A percentile compares a stretch with the other conserved stretches of the same genome.
Evolutionary conservation across 441 rosid genomes (phyloP).

Genomic region (Mallotus repandus): DNA sequence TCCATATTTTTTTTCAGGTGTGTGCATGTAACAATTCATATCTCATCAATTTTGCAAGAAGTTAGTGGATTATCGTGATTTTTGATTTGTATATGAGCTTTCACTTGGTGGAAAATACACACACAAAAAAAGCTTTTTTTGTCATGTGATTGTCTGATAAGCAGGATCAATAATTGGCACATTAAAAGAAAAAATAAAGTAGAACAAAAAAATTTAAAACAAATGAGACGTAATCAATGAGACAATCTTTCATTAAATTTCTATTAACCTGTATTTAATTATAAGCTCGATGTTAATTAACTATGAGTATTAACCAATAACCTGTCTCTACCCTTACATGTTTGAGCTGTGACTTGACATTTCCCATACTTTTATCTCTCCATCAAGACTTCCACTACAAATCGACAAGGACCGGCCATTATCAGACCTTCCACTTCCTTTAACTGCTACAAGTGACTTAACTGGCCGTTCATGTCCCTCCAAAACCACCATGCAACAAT

Average conservation of each 20-base stretch:
- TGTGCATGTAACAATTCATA: background rate
- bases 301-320: background rate
- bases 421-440: background rate
- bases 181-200: background rate
- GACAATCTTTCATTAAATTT: too few species aligned
- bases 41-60: background rate
- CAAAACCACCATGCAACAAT: conserved; percentile 30
- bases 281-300: too few species aligned
- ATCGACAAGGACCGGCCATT: conserved; percentile 22
- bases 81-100: too few species aligned
- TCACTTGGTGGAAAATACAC: background rate
- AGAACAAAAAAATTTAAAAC: too few species aligned
- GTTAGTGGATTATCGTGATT: background rate
- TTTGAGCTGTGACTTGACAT: background rate
- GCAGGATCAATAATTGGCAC: background rate
- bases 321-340: background rate
- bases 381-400: conserved; percentile 39
- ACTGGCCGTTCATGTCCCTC: conserved; percentile 46
- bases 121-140: background rate
- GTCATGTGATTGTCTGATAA: background rate
- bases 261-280: too few species aligned
- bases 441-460: conserved; percentile 33
- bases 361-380: conserved; percentile 43
- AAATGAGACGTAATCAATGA: too few species aligned
- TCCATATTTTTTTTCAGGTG: too few species aligned